Percentiles rank a stretch among this genome's conserved stretches.
Evolutionary conservation across 1,139 yeast species (phyloP).

Genomic region (Debaryomyces coudertii): DNA sequence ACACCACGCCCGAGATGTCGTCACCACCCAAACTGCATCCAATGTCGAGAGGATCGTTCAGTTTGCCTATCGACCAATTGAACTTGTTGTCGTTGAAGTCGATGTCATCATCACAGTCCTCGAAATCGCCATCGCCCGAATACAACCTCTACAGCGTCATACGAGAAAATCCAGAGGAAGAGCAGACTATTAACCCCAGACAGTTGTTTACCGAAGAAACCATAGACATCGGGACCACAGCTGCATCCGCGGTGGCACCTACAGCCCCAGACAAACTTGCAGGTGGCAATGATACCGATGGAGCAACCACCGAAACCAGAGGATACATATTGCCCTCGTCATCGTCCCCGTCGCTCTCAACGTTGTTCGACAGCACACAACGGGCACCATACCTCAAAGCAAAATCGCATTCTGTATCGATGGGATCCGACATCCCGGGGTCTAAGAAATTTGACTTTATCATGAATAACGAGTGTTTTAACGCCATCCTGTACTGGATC

Average conservation of each 20-base stretch:
- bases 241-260: constrained; percentile 18
- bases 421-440: constrained; percentile 9
- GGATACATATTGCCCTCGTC: constrained; percentile 12
- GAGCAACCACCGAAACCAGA: constrained; percentile 11
- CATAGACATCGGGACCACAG: constrained; percentile 10
- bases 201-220: constrained; percentile 28
- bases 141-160: constrained; percentile 11
- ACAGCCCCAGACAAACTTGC: constrained; percentile 13
- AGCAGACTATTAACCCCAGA: constrained; percentile 39
- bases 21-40: constrained; percentile 10
- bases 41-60: constrained; percentile 1
- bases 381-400: constrained; percentile 4
- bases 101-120: constrained; percentile 13
- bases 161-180: constrained; percentile 17
- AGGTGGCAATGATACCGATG: background rate
- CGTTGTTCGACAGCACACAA: constrained; percentile 9
- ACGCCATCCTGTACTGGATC: constrained; percentile 44
- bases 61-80: constrained; percentile 34
- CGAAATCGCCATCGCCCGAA: constrained; percentile 17
- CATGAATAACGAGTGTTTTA: constrained; percentile 46
- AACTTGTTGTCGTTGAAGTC: constrained; percentile 29
- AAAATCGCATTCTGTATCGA: constrained; percentile 11
- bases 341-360: constrained; percentile 16
- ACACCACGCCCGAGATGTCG: constrained; percentile 12
- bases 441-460: constrained; percentile 29